Percentiles rank a stretch among this genome's conserved stretches.
Evolutionary conservation across 202 grass and related monocot species (phyloP).

Genomic region (Cymbopogon flexuosus): DNA sequence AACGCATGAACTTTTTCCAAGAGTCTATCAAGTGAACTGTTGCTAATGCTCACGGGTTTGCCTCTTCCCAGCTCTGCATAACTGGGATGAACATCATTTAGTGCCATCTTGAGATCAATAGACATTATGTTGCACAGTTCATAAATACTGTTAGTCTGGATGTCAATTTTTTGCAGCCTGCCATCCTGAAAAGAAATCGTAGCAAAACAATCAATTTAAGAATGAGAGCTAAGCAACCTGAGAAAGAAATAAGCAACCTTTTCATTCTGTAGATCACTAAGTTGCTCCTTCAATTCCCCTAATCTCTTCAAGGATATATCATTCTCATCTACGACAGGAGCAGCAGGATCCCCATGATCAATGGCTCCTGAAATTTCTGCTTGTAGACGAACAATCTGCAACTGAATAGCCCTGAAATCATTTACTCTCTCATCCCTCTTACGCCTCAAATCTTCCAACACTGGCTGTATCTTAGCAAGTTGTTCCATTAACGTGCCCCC

Average conservation of each 20-base stretch:
- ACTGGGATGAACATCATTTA: slow-evolving; percentile 68
- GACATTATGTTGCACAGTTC: slow-evolving; percentile 71
- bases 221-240: neutral
- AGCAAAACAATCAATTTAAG: slow-evolving; percentile 17
- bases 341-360: slow-evolving; percentile 37
- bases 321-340: slow-evolving; percentile 50
- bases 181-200: slow-evolving; percentile 56
- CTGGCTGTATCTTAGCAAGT: slow-evolving; percentile 55
- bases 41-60: slow-evolving; percentile 56
- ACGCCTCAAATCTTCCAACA: slow-evolving; percentile 55
- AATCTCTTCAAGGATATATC: slow-evolving; percentile 59
- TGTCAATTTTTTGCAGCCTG: slow-evolving; percentile 62
- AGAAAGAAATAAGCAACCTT: slow-evolving; percentile 45
- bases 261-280: slow-evolving; percentile 68
- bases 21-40: slow-evolving; percentile 56
- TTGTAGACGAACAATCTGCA: slow-evolving; percentile 50
- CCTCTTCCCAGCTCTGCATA: slow-evolving; percentile 46
- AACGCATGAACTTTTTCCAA: slow-evolving; percentile 43
- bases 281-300: slow-evolving; percentile 54
- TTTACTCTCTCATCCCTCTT: slow-evolving; percentile 61
- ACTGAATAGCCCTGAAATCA: slow-evolving; percentile 53
- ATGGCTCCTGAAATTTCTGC: slow-evolving; percentile 67
- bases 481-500: slow-evolving; percentile 66
- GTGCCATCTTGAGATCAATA: slow-evolving; percentile 55
- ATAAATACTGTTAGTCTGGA: slow-evolving; percentile 44